These are phyloP conservation scores for Filobasidium wieringae DNA, from an alignment of 768 basidiomycete genomes.

Conservation along the genomic window DNA sequence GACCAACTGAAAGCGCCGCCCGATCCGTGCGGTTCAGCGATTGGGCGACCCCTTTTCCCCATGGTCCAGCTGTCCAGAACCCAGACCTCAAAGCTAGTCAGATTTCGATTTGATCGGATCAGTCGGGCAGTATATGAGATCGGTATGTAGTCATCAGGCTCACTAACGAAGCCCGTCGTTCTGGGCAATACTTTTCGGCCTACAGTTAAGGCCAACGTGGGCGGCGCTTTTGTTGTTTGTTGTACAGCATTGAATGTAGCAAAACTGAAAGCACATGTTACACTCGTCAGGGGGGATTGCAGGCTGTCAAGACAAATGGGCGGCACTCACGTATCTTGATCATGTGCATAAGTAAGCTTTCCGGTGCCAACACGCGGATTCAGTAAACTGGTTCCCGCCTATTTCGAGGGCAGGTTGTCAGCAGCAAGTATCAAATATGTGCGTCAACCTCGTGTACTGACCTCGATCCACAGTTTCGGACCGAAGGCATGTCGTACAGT, in stretches of 20 bases:
- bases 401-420: background rate
- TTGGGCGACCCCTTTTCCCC: conserved; percentile 26
- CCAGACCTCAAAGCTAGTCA: conserved; percentile 30
- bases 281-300: background rate
- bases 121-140: background rate
- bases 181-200: conserved; percentile 34
- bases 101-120: background rate
- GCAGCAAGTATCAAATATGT: background rate
- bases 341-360: conserved; percentile 30
- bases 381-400: conserved; percentile 24
- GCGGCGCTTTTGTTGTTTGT: conserved; percentile 30
- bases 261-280: conserved; percentile 14
- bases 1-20: conserved; percentile 30
- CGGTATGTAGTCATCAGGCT: background rate
- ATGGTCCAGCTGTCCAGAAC: conserved; percentile 34
- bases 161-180: conserved; percentile 39
- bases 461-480: conserved; percentile 47
- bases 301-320: background rate
- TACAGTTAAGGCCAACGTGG: conserved; percentile 32
- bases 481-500: conserved; percentile 68
- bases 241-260: conserved; percentile 31
- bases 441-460: conserved; percentile 14
- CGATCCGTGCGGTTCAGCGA: conserved; percentile 15
- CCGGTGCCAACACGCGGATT: conserved; percentile 25
- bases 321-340: conserved; percentile 29